A percentile compares a stretch with the other conserved stretches of the same genome.
Evolutionary conservation across 2,329 filamentous ascomycete species (phyloP).

Genomic region (Clonostachys rosea): DNA sequence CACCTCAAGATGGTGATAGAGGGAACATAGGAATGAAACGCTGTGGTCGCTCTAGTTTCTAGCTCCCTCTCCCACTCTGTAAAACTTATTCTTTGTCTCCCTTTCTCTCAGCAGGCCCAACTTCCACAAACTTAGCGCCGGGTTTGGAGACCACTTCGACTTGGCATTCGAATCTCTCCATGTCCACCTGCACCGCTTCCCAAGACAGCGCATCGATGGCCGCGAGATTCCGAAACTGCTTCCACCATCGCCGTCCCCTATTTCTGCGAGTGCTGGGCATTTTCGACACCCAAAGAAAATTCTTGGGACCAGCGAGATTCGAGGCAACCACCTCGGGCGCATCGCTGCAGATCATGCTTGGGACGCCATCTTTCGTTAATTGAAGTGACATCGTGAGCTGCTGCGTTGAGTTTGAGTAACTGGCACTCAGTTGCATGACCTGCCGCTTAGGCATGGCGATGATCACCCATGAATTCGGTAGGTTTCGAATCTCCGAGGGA

Average conservation of each 20-base stretch:
- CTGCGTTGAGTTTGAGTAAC: background rate
- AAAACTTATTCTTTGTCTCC: background rate
- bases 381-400: slow-evolving; percentile 8
- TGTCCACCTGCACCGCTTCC: slow-evolving; percentile 9
- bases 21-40: background rate
- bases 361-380: slow-evolving; percentile 13
- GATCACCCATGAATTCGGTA: background rate
- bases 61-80: background rate
- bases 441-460: background rate
- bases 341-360: slow-evolving; percentile 9
- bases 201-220: slow-evolving; percentile 6
- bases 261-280: background rate
- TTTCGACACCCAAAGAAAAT: background rate
- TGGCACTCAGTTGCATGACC: background rate
- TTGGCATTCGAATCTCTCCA: slow-evolving; percentile 11
- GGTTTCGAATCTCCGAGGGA: background rate
- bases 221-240: slow-evolving; percentile 2
- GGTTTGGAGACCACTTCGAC: slow-evolving; percentile 9
- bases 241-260: slow-evolving; percentile 6
- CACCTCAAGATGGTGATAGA: background rate
- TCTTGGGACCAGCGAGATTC: background rate
- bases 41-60: background rate
- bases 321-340: slow-evolving; percentile 3
- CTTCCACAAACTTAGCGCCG: slow-evolving; percentile 6
- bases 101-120: background rate